phyloP scores from a whole-genome alignment of 2,329 filamentous ascomycete genomes.

The Colletotrichum scovillei region DNA sequence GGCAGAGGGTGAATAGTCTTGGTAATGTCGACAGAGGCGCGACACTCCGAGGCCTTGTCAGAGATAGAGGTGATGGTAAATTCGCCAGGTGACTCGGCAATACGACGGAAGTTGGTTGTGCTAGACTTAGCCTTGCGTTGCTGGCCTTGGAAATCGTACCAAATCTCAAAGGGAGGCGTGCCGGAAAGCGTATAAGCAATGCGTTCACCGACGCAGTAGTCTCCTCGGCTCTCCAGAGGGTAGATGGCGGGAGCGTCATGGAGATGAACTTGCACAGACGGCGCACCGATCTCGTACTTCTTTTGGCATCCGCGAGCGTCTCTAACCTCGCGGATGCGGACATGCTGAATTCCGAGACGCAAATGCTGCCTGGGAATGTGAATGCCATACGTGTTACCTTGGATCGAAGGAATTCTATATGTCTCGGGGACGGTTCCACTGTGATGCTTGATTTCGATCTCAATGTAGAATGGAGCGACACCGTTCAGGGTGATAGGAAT shows the following conservation, averaged over 20 bases:
- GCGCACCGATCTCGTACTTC: slow-evolving; percentile 76
- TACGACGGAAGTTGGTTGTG: slow-evolving; percentile 88
- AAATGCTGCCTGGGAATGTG: slow-evolving; percentile 87
- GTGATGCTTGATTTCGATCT: slow-evolving; percentile 94
- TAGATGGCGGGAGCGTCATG: slow-evolving; percentile 94
- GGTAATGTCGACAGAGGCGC: slow-evolving; percentile 79
- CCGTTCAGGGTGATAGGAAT: slow-evolving; percentile 90
- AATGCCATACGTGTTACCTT: slow-evolving; percentile 79
- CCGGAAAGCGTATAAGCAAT: slow-evolving; percentile 93
- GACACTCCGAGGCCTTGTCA: slow-evolving; percentile 90
- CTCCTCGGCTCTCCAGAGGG: slow-evolving; percentile 82
- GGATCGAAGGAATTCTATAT: slow-evolving; percentile 84
- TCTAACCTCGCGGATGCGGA: slow-evolving; percentile 89
- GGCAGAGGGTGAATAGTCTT: slow-evolving; percentile 94
- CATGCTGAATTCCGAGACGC: slow-evolving; percentile 87
- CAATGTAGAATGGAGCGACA: slow-evolving; percentile 86
- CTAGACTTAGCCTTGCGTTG: slow-evolving; percentile 82
- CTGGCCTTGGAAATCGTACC: slow-evolving; percentile 87
- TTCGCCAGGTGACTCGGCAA: slow-evolving; percentile 89
- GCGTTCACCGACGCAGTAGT: slow-evolving; percentile 96
- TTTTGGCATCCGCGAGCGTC: slow-evolving; percentile 89
- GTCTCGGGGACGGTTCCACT: slow-evolving; percentile 82
- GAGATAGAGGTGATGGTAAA: slow-evolving; percentile 89
- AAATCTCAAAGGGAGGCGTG: slow-evolving; percentile 90
- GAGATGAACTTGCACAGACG: slow-evolving; percentile 89